phyloP scores from a whole-genome alignment of 306 rosid genomes.

The Neltuma alba region DNA sequence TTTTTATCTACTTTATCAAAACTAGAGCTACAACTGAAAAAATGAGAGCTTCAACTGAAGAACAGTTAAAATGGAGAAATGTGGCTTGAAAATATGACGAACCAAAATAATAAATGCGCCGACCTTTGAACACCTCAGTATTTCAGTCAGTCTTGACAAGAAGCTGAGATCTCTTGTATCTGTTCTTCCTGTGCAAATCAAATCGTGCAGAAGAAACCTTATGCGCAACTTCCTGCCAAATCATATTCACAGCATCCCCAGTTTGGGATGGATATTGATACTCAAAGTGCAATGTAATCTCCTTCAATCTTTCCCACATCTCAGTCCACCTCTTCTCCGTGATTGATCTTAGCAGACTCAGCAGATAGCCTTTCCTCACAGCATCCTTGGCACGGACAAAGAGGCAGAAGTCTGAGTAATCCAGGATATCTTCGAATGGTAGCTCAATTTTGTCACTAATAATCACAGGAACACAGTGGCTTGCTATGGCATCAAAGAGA shows the following conservation, averaged over 20 bases:
- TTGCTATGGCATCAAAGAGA: slow-evolving; percentile 85
- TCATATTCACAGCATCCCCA: slow-evolving; percentile 83
- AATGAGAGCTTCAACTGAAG: background rate
- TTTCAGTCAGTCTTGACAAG: slow-evolving; percentile 37
- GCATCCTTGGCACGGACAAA: slow-evolving; percentile 67
- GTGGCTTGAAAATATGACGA: background rate
- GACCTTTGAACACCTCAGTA: slow-evolving; percentile 26
- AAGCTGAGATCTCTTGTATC: slow-evolving; percentile 64
- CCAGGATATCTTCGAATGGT: slow-evolving; percentile 82
- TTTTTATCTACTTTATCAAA: background rate
- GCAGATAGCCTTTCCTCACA: slow-evolving; percentile 61
- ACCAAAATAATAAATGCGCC: background rate
- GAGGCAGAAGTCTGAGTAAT: slow-evolving; percentile 80
- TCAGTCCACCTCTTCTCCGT: slow-evolving; percentile 62
- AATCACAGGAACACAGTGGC: slow-evolving; percentile 91
- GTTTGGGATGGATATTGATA: slow-evolving; percentile 77
- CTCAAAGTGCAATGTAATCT: slow-evolving; percentile 60
- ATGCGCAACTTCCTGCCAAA: slow-evolving; percentile 79
- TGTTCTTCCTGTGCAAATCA: slow-evolving; percentile 58
- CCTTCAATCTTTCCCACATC: slow-evolving; percentile 85
- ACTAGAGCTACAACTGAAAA: slow-evolving; percentile 12
- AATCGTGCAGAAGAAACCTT: slow-evolving; percentile 49
- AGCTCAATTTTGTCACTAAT: slow-evolving; percentile 87
- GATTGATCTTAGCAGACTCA: slow-evolving; percentile 70
- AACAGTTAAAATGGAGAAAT: slow-evolving; percentile 22